A percentile compares a stretch with the other conserved stretches of the same genome.
phyloP scores from a whole-genome alignment of 768 basidiomycete genomes.

The Termitomyces sp. region DNA sequence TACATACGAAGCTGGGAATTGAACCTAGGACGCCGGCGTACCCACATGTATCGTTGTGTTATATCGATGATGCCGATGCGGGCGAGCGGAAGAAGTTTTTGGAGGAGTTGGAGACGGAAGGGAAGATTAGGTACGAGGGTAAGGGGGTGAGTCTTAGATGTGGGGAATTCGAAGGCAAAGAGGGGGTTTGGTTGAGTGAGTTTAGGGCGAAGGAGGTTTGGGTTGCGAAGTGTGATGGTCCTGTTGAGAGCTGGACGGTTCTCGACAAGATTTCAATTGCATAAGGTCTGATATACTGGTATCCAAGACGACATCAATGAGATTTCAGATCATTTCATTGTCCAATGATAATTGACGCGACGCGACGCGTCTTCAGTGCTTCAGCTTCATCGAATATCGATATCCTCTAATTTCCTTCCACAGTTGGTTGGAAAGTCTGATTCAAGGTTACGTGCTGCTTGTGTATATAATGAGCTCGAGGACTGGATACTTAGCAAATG shows the following conservation, averaged over 20 bases:
- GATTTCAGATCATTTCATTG: too few species aligned
- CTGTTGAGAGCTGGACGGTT: constrained; percentile 55
- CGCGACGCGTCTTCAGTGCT: too few species aligned
- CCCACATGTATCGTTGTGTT: constrained; percentile 74
- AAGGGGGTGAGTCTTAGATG: constrained; percentile 28
- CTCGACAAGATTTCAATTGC: constrained; percentile 29
- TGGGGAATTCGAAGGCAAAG: constrained; percentile 22
- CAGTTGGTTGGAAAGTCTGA: too few species aligned
- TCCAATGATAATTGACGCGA: background rate
- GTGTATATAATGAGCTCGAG: too few species aligned
- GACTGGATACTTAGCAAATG: too few species aligned
- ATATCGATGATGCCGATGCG: constrained; percentile 66
- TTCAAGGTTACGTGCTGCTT: too few species aligned
- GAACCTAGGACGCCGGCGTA: constrained; percentile 52
- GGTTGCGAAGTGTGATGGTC: constrained; percentile 57
- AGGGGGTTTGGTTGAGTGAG: constrained; percentile 33
- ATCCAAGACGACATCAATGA: too few species aligned
- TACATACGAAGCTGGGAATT: constrained; percentile 36
- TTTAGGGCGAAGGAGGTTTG: constrained; percentile 53
- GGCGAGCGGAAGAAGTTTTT: constrained; percentile 49
- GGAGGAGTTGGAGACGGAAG: constrained; percentile 34
- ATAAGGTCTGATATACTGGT: background rate
- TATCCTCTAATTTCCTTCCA: too few species aligned
- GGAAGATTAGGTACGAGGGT: constrained; percentile 25
- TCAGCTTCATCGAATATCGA: too few species aligned